Percentiles rank a stretch among this genome's conserved stretches.
Evolutionary conservation across 1,139 yeast species (phyloP).

Genomic region (Suhomyces bokatorum): DNA sequence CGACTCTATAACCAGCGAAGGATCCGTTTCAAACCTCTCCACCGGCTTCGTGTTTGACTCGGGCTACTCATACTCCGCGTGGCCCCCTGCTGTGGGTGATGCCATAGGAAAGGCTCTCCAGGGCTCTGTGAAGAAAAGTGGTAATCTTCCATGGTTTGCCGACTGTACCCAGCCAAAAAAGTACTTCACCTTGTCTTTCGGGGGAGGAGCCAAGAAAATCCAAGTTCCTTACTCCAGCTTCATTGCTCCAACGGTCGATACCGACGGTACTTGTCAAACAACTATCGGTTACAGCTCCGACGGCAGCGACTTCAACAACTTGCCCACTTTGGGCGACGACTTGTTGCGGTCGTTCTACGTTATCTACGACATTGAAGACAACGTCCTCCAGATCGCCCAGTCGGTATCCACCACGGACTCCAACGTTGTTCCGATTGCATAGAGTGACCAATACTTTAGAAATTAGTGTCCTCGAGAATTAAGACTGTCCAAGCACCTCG

Average conservation of each 20-base stretch:
- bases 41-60: constrained; percentile 8
- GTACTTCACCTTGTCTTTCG: constrained; percentile 5
- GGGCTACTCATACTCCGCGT: constrained; percentile 7
- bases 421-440: constrained; percentile 6
- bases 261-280: background rate
- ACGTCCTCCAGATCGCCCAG: constrained; percentile 22
- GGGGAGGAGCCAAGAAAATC: constrained; percentile 1
- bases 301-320: constrained; percentile 2
- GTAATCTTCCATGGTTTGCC: background rate
- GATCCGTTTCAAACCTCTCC: background rate
- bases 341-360: constrained; percentile 25
- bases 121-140: constrained; percentile 1
- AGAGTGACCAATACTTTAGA: background rate
- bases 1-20: background rate
- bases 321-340: constrained; percentile 19
- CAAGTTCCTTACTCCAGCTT: constrained; percentile 6
- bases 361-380: constrained; percentile 24
- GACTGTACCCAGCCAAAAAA: constrained; percentile 3
- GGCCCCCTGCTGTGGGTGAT: constrained; percentile 3
- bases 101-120: constrained; percentile 5
- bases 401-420: constrained; percentile 16
- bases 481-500: too few relatives aligned
- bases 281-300: constrained; percentile 1
- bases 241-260: constrained; percentile 1
- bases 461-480: too few relatives aligned